Conservation (phyloP, 2,329 filamentous ascomycete genomes). For the Lecanoromycetidae sp. region DNA sequence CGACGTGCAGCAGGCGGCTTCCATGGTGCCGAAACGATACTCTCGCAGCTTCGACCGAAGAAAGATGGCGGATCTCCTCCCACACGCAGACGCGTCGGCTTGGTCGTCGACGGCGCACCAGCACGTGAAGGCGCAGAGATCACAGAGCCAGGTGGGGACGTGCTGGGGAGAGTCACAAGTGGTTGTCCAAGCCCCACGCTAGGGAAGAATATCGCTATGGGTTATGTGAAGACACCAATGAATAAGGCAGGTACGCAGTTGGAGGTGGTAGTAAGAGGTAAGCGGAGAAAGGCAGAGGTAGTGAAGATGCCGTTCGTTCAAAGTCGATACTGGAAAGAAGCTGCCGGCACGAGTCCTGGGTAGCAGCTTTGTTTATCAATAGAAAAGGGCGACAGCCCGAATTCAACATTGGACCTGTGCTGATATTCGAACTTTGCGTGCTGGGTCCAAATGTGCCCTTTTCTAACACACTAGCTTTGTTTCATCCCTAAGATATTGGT, state of each 20-base stretch:
- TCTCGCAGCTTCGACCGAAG: constrained; percentile 63
- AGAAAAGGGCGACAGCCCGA: too few relatives aligned
- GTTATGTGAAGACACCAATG: constrained; percentile 66
- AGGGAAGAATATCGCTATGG: constrained; percentile 91
- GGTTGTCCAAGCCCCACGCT: constrained; percentile 81
- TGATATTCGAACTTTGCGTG: too few relatives aligned
- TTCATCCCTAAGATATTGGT: too few relatives aligned
- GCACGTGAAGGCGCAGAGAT: constrained; percentile 82
- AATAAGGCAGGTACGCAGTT: constrained; percentile 79
- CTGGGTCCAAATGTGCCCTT: too few relatives aligned
- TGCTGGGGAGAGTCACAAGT: constrained; percentile 72
- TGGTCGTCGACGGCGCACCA: constrained; percentile 73
- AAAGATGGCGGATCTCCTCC: constrained; percentile 57
- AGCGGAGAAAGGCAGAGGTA: constrained; percentile 60
- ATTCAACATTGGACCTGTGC: too few relatives aligned
- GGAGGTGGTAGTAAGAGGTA: constrained; percentile 64
- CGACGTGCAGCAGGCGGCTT: constrained; percentile 62
- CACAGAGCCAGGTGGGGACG: constrained; percentile 39
- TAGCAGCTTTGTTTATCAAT: too few relatives aligned
- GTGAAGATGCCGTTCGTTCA: constrained; percentile 82
- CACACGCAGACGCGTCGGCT: constrained; percentile 59
- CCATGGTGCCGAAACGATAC: constrained; percentile 67
- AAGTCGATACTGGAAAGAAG: constrained; percentile 44
- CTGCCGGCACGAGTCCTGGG: constrained; percentile 14
- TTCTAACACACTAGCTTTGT: too few relatives aligned